Conservation (phyloP, 192 early-diverging fungal species). For the Backusella sp. region DNA sequence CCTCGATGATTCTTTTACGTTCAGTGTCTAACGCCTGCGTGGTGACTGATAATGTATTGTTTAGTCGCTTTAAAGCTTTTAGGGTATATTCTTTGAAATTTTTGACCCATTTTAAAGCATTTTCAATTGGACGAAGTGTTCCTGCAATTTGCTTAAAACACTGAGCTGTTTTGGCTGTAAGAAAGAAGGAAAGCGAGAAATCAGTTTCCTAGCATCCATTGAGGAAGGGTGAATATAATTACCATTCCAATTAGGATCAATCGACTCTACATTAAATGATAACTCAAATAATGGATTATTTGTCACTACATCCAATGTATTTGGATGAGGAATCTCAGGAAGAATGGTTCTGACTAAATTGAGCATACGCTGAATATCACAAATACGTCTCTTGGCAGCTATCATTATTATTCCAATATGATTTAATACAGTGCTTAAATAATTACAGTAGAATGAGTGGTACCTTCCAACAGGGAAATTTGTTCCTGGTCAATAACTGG, state of each 20-base stretch:
- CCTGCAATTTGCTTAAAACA: conserved; percentile 12
- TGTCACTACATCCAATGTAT: conserved; percentile 19
- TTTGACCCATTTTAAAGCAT: conserved; percentile 20
- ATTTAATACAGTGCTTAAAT: background rate
- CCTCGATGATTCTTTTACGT: conserved; percentile 12
- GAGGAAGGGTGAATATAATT: background rate
- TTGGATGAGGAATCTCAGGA: conserved; percentile 32
- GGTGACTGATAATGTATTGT: background rate
- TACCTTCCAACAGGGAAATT: conserved; percentile 20
- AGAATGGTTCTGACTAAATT: conserved; percentile 18
- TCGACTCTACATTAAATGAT: background rate
- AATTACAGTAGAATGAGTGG: background rate
- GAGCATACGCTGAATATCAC: conserved; percentile 15
- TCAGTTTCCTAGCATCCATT: background rate
- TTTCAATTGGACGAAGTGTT: background rate
- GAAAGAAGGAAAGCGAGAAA: background rate
- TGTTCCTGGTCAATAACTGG: conserved; percentile 21
- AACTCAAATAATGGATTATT: conserved; percentile 24
- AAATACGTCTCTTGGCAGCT: conserved; percentile 9
- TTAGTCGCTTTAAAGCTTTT: conserved; percentile 17
- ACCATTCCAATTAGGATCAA: conserved; percentile 32
- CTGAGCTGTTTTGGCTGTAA: conserved; percentile 12
- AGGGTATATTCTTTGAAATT: conserved; percentile 28
- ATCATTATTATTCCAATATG: background rate
- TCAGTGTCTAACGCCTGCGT: conserved; percentile 5